Evolutionary conservation across 441 rosid species (phyloP).

Genomic region (Viola pubescens): DNA sequence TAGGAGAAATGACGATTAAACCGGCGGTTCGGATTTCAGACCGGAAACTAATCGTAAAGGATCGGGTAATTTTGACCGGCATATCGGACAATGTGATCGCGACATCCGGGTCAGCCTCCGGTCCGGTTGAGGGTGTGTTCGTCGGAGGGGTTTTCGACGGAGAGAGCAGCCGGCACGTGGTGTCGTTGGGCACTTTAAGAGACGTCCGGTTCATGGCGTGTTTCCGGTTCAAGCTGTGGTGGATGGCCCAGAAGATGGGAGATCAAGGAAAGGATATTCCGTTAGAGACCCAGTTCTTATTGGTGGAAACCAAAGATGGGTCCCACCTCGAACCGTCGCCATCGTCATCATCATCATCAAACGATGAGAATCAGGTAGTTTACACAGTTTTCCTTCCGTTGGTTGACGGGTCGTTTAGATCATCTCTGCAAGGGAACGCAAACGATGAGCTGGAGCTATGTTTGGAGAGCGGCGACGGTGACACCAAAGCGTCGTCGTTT

Average conservation of each 20-base stretch:
- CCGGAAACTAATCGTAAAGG: slow-evolving; percentile 51
- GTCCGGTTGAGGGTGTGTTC: slow-evolving; percentile 72
- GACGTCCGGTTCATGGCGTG: slow-evolving; percentile 79
- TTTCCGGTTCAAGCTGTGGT: slow-evolving; percentile 88
- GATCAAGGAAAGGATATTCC: slow-evolving; percentile 70
- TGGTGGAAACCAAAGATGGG: slow-evolving; percentile 63
- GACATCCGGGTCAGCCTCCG: slow-evolving; percentile 56
- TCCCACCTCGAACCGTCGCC: slow-evolving; percentile 55
- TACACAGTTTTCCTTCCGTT: slow-evolving; percentile 84
- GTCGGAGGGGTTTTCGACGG: slow-evolving; percentile 58
- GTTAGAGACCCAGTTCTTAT: slow-evolving; percentile 72
- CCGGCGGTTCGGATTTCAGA: slow-evolving; percentile 63
- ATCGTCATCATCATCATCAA: slow-evolving; percentile 7
- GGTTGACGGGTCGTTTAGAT: slow-evolving; percentile 68
- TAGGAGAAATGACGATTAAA: slow-evolving; percentile 62
- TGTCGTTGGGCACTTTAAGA: slow-evolving; percentile 48
- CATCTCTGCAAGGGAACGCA: slow-evolving; percentile 67
- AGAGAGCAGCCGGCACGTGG: slow-evolving; percentile 54
- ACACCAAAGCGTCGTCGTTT: slow-evolving; percentile 56
- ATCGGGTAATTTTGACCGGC: slow-evolving; percentile 51
- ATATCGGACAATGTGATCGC: slow-evolving; percentile 68
- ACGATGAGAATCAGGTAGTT: slow-evolving; percentile 45
- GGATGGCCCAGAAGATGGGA: slow-evolving; percentile 97
- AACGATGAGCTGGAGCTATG: slow-evolving; percentile 76
- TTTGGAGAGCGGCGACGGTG: slow-evolving; percentile 76